A percentile compares a stretch with the other conserved stretches of the same genome.
phyloP scores from a whole-genome alignment of 2,329 filamentous ascomycete genomes.

The Niveomyces coronatus region DNA sequence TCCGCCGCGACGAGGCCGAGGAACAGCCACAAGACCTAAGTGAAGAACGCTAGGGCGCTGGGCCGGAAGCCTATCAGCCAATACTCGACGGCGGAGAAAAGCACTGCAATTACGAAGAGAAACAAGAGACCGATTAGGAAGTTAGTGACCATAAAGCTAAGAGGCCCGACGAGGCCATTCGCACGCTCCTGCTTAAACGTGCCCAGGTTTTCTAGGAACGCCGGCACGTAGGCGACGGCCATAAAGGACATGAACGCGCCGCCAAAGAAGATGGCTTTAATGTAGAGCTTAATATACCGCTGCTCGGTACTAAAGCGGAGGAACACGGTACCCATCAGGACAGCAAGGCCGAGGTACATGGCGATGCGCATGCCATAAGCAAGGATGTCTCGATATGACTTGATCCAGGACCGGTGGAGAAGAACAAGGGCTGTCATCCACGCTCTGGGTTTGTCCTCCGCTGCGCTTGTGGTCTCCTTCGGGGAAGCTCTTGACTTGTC shows the following conservation, averaged over 20 bases:
- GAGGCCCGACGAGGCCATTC: constrained; percentile 70
- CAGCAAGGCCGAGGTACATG: constrained; percentile 67
- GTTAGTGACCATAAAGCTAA: constrained; percentile 65
- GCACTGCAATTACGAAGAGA: constrained; percentile 63
- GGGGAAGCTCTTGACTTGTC: constrained; percentile 6
- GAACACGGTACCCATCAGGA: constrained; percentile 87
- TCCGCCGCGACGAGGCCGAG: constrained; percentile 75
- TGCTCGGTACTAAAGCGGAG: constrained; percentile 59
- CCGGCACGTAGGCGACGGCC: constrained; percentile 76
- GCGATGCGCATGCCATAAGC: constrained; percentile 73
- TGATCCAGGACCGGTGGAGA: constrained; percentile 70
- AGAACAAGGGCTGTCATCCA: constrained; percentile 50
- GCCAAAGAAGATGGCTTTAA: constrained; percentile 72
- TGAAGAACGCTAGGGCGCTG: constrained; percentile 57
- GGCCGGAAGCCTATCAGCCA: constrained; percentile 71
- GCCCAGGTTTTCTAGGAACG: constrained; percentile 68
- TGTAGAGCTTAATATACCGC: constrained; percentile 66
- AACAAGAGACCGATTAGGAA: constrained; percentile 76
- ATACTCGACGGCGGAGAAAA: constrained; percentile 69
- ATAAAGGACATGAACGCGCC: constrained; percentile 71
- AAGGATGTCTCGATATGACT: constrained; percentile 74
- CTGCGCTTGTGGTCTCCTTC: constrained; percentile 13
- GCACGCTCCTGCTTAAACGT: constrained; percentile 67
- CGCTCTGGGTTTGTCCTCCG: constrained; percentile 31
- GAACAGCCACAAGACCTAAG: constrained; percentile 76